These are phyloP conservation scores for Phylloporus rhodoxanthus DNA, from an alignment of 768 basidiomycete genomes.

Conservation along the genomic window DNA sequence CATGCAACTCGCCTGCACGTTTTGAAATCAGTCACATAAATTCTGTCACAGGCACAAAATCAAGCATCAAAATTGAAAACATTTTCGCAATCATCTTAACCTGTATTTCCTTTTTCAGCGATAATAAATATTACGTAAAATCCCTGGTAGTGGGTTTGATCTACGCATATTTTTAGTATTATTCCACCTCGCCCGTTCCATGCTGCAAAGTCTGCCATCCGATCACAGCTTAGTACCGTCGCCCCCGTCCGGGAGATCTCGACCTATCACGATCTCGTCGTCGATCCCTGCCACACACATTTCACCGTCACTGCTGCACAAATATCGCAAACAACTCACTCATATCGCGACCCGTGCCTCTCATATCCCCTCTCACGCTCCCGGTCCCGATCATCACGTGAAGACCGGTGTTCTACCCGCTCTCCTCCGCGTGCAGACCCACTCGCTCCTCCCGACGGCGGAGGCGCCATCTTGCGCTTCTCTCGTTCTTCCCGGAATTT, in stretches of 20 bases:
- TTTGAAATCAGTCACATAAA: slow-evolving; percentile 22
- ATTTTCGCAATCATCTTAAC: slow-evolving; percentile 22
- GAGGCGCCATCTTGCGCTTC: slow-evolving; percentile 61
- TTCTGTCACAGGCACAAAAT: slow-evolving; percentile 35
- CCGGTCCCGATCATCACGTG: slow-evolving; percentile 62
- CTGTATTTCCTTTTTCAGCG: slow-evolving; percentile 7
- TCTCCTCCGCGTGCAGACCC: slow-evolving; percentile 39
- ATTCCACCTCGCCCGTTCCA: slow-evolving; percentile 22
- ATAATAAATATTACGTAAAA: slow-evolving; percentile 19
- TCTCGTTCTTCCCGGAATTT: slow-evolving; percentile 91
- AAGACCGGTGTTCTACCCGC: slow-evolving; percentile 49
- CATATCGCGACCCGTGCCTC: slow-evolving; percentile 64
- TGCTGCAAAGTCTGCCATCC: slow-evolving; percentile 17
- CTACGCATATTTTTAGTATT: slow-evolving; percentile 1
- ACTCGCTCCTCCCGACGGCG: slow-evolving; percentile 34
- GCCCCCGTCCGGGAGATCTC: slow-evolving; percentile 56
- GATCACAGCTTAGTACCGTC: slow-evolving; percentile 44
- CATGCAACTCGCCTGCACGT: slow-evolving; percentile 17
- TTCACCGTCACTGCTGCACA: slow-evolving; percentile 7
- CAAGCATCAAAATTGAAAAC: slow-evolving; percentile 27
- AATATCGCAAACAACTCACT: slow-evolving; percentile 43
- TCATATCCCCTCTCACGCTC: slow-evolving; percentile 68
- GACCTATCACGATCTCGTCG: slow-evolving; percentile 69
- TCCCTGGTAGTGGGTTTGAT: too few relatives aligned
- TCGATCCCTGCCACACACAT: slow-evolving; percentile 46